Evolutionary conservation across 1,139 yeast species (phyloP), one percentile per base, ranked within the genome.

Genomic region (Taiozyma sp.): DNA sequence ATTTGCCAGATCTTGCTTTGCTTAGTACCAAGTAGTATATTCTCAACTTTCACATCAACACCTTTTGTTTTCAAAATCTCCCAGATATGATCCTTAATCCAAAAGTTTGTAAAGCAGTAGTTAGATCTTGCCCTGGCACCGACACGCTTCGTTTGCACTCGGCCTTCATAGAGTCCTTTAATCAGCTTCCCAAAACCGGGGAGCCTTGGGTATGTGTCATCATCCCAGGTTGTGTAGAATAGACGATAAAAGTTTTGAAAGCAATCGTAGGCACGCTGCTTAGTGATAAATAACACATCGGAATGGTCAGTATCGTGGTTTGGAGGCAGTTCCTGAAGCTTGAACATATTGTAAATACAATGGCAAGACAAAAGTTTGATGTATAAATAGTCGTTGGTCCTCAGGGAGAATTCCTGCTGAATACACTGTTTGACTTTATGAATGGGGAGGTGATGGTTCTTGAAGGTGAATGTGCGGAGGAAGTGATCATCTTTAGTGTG

Each of bases 181-280:
- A 59, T 48, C 12, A 60, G 42, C 46, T 60, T 60, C 2, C 63
- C 63, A 46, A 60, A 54, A 34, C 51, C 51, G 16, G 61, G 52
- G 9, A 46, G 14, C 28, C 50, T 51, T 29, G n/a, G 52, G 50
- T 12, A 44, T 43, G 4, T 36, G 19, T 14, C 23, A 24, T 55
- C 54, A 38, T 40, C 14, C n/a, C 24, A 14, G 3, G 46, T 29
- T 6, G n/a, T 41, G 29, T 50, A 50, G 22, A 42, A 44, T 4
- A 27, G 13, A n/a, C 46, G 34, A 40, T 51, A 56, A 43, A 46
- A 56, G 30, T 44, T 40, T 44, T 48, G 51, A 47, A 42, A 52
- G 28, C 54, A 51, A 12, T 54, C 53, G 27, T 51, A 57, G 7
- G 58, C 54, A 14, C 39, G 43, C 16, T 50, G 43, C 41, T 57